Evolutionary conservation across 2,329 filamentous ascomycete genomes (phyloP), one percentile per base, ranked within the genome.

Genomic region (Beauveria varroae): DNA sequence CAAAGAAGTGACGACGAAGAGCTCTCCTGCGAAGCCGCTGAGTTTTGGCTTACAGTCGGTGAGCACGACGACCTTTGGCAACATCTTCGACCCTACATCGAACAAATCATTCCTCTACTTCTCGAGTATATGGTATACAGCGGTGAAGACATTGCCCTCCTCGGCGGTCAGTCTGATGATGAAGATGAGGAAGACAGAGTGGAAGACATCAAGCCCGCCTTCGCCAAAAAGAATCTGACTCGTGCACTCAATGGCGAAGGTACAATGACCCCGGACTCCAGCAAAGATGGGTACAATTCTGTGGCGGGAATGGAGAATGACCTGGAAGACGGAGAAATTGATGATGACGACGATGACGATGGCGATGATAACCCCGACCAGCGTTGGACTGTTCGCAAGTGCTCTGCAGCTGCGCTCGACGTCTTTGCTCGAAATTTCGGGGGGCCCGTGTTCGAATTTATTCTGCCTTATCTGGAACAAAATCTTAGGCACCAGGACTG

Each of bases 111-210:
- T 34, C 95, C 95, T 0, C 89, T 97, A 1, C 78, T 99, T 57
- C 82, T 99, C 8, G 86, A 95, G 66, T 96, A 91, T 71, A 99
- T 99, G 93, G 86, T 98, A 1, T 99, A 98, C 73, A 90, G 89
- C 68, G 91, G 95, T 65, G 95, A 99, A 67, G 95, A 98, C 66
- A 95, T 96, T 67, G 82, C 90, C 40, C 81, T 92, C 56, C 79
- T 98, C 8, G 92, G 93, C 64, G 89, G 87, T 10, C 91, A 91
- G 64, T 90, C 88, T 22, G 89, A 93, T 66, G 93, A 98, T 71
- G 95, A 95, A 49, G 92, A 98, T 18, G 83, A 91, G 64, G 93
- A 99, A 52, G 95, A 99, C 72, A 86, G 89, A 20, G 86, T 86
- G 50, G 86, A 99, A 74, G 95, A 99, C 68, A 90, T 99, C 70